These are phyloP conservation scores for Aspergillus quadricinctus DNA, from an alignment of 2,329 filamentous ascomycete species.

Conservation along the genomic window DNA sequence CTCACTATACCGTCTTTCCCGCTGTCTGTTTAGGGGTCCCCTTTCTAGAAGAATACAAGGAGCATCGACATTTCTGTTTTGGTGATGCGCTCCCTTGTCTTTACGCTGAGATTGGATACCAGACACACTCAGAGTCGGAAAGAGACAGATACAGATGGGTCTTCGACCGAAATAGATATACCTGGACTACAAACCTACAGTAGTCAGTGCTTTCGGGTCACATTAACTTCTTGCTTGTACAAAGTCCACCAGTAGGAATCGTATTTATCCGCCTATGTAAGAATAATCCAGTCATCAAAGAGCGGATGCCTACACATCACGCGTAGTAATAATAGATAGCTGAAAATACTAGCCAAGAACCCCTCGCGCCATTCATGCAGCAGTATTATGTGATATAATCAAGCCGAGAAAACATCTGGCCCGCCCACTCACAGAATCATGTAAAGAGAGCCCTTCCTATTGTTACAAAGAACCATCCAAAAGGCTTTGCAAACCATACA, in stretches of 20 bases:
- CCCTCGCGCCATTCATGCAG: neutral
- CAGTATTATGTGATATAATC: neutral
- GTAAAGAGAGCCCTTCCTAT: slow-evolving; percentile 23
- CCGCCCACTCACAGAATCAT: slow-evolving; percentile 9
- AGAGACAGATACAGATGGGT: neutral
- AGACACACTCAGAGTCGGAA: neutral
- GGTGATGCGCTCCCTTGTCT: neutral
- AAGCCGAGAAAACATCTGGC: neutral
- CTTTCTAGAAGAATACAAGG: slow-evolving; percentile 3
- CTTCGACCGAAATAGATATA: neutral
- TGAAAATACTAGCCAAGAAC: neutral
- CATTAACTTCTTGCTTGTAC: neutral
- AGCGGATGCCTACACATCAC: neutral
- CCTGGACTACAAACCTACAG: neutral
- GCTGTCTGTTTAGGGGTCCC: no score
- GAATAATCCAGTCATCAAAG: neutral
- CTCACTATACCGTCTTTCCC: neutral
- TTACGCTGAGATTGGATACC: neutral
- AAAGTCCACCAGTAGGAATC: neutral
- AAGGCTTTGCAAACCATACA: slow-evolving; percentile 32
- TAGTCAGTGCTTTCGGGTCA: neutral
- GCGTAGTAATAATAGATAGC: neutral
- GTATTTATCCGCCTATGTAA: neutral
- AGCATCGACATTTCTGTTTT: neutral
- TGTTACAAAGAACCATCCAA: slow-evolving; percentile 28